Evolutionary conservation across 108 stramenopile genomes (phyloP).

Genomic region (Fragilariopsis cylindrus): DNA sequence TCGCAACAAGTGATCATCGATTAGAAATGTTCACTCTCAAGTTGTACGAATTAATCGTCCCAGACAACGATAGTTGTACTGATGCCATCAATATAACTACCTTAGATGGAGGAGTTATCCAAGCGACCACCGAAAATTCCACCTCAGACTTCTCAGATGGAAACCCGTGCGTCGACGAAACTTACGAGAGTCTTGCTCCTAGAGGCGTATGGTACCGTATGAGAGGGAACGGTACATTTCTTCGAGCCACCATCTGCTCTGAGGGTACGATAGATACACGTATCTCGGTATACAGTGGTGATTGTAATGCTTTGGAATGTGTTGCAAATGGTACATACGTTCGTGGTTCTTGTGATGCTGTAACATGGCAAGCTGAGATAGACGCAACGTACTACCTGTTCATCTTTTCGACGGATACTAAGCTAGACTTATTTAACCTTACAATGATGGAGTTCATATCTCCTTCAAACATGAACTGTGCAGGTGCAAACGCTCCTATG

Average conservation of each 20-base stretch:
- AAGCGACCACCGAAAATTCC: conserved; percentile 3
- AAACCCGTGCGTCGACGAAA: not conserved
- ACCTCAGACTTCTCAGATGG: conserved; percentile 10
- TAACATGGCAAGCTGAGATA: not conserved
- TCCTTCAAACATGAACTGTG: not conserved
- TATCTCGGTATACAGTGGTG: not conserved
- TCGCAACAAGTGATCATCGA: not conserved
- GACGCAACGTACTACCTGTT: not conserved
- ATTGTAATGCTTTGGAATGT: not conserved
- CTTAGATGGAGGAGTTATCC: not conserved
- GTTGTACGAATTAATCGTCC: not conserved
- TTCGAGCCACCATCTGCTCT: conserved; percentile 1
- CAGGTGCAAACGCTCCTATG: not conserved
- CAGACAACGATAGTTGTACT: conserved; percentile 15
- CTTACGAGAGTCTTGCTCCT: not conserved
- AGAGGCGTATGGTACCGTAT: not conserved
- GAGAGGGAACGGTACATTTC: not conserved
- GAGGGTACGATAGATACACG: not conserved
- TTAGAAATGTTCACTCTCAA: conserved; percentile 3
- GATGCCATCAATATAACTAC: not conserved
- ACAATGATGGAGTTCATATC: not conserved
- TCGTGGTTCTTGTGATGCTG: not conserved
- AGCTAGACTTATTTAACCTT: not conserved
- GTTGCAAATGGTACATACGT: not conserved
- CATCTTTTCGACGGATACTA: not conserved